phyloP scores from a whole-genome alignment of 1,284 basidiomycete species.

The Pseudozyma pruni region DNA sequence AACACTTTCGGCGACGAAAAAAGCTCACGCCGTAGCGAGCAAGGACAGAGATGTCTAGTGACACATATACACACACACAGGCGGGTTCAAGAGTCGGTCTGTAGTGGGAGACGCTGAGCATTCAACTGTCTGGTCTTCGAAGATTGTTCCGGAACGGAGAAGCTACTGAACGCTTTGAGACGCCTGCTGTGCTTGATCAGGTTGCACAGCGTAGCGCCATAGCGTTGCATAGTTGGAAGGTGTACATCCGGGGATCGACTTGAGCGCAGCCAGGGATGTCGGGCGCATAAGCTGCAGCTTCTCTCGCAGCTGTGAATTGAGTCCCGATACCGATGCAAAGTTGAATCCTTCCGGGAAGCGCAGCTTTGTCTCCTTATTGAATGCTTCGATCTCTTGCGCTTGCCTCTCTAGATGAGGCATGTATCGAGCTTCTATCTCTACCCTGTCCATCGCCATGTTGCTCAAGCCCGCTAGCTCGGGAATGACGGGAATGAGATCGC shows the following conservation, averaged over 20 bases:
- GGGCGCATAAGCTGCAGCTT: slow-evolving; percentile 75
- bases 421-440: slow-evolving; percentile 48
- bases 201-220: slow-evolving; percentile 46
- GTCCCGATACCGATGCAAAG: slow-evolving; percentile 75
- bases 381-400: slow-evolving; percentile 79
- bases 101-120: too few species aligned
- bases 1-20: not conserved
- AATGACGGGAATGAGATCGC: slow-evolving; percentile 71
- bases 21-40: too few species aligned
- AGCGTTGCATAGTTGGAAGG: slow-evolving; percentile 54
- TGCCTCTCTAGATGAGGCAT: slow-evolving; percentile 75
- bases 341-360: slow-evolving; percentile 77
- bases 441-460: slow-evolving; percentile 11
- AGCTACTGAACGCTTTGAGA: not conserved
- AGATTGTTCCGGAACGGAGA: too few species aligned
- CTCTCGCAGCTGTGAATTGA: slow-evolving; percentile 81
- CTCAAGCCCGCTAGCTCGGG: slow-evolving; percentile 74
- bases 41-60: too few species aligned
- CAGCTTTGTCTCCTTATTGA: slow-evolving; percentile 80
- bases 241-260: slow-evolving; percentile 55
- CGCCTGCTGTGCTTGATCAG: not conserved
- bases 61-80: too few species aligned
- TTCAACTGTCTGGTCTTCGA: too few species aligned
- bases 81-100: too few species aligned
- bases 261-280: slow-evolving; percentile 72